Evolutionary conservation across 2,329 filamentous ascomycete genomes (phyloP), one percentile per base, ranked within the genome.

Genomic region (Pseudocercospora fuligena): DNA sequence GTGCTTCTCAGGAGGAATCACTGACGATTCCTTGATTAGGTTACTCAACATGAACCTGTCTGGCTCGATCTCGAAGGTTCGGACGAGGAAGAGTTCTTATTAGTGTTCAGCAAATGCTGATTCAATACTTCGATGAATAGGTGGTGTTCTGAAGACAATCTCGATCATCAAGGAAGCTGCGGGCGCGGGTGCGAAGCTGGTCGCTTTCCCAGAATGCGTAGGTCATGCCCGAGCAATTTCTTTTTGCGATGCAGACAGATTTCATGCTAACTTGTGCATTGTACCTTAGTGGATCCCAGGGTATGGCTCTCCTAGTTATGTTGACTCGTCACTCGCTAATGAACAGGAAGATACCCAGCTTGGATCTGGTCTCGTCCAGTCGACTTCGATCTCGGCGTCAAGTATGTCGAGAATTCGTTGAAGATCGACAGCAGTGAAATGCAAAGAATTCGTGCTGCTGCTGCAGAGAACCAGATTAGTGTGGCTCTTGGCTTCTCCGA

Each of bases 21-120:
- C 36, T 51, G 12, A 33, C 31, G 11, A 33, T 33, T 33, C 8
- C 31, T 36, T 5, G 11, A 16, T 36, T 82, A 29, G 84, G 68
- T 85, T 12, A 82, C 85, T 0, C 87, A 90, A 72, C 82, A 84
- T 5, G 88, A 89, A 74, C 86, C 87, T 0, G 82, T 80, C 1
- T 90, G 87, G 87, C 80, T 90, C 7, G 85, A 90, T 70, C 81
- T 90, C 1, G 78, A 82, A 7, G 83, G 75, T 0, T 80, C 82
- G 1, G 83, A 89, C 1, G 74, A 54, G 7, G 14, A 14, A 14
- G 11, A 49, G 2, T 54, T 25, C 11, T 53, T 9, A 16, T 6
- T 12, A 25, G 49, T 16, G 25, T 23, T 27, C 14, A 16, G 19
- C 49, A 27, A 14, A 25, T 11, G 49, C 49, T 54, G 49, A 54